Conservation (phyloP, 345 rosid species). For the Jatropha curcas region DNA sequence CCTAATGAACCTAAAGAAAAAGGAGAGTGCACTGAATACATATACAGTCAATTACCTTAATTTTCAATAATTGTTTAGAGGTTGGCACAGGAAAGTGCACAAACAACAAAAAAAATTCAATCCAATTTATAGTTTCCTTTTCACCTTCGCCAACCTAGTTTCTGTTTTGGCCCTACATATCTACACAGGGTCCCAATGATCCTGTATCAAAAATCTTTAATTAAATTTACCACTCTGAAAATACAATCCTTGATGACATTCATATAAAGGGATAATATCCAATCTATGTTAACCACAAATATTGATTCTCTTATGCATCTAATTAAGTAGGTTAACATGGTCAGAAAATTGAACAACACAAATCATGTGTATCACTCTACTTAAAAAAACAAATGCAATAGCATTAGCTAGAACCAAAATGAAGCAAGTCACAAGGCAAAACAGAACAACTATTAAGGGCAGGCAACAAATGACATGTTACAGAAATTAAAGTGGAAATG, state of each 20-base stretch:
- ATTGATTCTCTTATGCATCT: not conserved
- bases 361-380: not conserved
- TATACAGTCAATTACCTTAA: not conserved
- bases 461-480: not conserved
- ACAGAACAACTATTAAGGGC: not conserved
- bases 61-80: not conserved
- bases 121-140: not conserved
- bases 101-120: not conserved
- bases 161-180: not conserved
- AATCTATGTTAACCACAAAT: not conserved
- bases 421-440: not conserved
- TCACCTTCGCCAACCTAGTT: not conserved
- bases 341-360: not conserved
- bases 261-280: not conserved
- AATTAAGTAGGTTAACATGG: not conserved
- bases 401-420: slow-evolving; percentile 4
- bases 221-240: not conserved
- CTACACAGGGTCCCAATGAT: not conserved
- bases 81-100: not conserved
- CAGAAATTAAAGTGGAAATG: not conserved
- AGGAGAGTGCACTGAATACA: not conserved
- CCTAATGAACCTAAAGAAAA: not conserved
- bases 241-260: not conserved
- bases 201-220: not conserved
- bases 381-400: not conserved